phyloP scores from a whole-genome alignment of 2,329 filamentous ascomycete species.

The Colletotrichum graminicola region DNA sequence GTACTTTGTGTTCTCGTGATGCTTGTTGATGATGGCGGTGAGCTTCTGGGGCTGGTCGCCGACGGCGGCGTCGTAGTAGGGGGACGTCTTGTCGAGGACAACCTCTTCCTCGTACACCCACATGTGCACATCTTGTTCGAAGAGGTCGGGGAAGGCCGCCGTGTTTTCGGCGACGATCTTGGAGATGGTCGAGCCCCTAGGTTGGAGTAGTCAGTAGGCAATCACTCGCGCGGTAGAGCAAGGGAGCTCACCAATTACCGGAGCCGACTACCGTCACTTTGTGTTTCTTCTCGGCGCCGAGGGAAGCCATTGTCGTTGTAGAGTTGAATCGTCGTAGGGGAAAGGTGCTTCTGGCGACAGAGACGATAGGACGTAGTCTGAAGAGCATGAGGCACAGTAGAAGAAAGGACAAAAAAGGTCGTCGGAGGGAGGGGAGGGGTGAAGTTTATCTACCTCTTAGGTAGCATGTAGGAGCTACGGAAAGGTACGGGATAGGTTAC shows the following conservation, averaged over 20 bases:
- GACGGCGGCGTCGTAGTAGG: conserved; percentile 75
- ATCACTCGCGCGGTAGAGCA: not conserved
- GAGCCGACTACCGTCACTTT: conserved; percentile 95
- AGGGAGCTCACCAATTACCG: conserved; percentile 83
- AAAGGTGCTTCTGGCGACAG: conserved; percentile 36
- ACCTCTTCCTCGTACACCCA: conserved; percentile 98
- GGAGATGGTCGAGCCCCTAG: conserved; percentile 93
- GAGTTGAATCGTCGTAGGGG: conserved; percentile 29
- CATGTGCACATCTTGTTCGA: conserved; percentile 94
- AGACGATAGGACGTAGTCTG: conserved; percentile 38
- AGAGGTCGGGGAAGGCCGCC: conserved; percentile 79
- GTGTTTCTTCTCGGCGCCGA: conserved; percentile 77
- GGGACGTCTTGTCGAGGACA: conserved; percentile 76
- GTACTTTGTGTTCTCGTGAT: conserved; percentile 98
- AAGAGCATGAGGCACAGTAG: conserved; percentile 40
- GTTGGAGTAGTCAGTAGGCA: conserved; percentile 31
- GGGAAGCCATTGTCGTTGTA: conserved; percentile 47
- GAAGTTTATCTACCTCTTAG: conserved; percentile 18
- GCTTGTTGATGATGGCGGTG: conserved; percentile 88
- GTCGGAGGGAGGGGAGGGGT: conserved; percentile 6
- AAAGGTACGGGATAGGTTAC: conserved; percentile 5
- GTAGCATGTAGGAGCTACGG: conserved; percentile 21
- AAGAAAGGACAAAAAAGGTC: not conserved
- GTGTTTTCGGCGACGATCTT: conserved; percentile 98
- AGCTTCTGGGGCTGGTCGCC: conserved; percentile 84